Percentiles rank a stretch among this genome's conserved stretches.
These are phyloP conservation scores for Pascua sp. DNA, from an alignment of 1,284 basidiomycete genomes.

Conservation along the genomic window DNA sequence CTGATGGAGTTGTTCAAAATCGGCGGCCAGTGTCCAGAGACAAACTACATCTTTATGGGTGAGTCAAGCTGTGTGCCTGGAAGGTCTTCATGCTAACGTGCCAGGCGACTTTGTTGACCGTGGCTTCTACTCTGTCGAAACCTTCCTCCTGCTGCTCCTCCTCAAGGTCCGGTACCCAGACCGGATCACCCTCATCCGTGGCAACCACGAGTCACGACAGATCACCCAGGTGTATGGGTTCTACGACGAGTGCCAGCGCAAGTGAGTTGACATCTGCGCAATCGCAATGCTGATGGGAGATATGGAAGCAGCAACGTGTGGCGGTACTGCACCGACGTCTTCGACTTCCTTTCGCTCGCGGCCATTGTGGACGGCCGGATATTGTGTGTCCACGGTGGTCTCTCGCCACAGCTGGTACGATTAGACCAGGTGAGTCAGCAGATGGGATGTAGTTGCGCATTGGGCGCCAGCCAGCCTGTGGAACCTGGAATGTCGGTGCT, in stretches of 20 bases:
- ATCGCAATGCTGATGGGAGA: slow-evolving; percentile 7
- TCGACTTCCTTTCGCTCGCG: slow-evolving; percentile 90
- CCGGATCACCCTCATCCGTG: slow-evolving; percentile 92
- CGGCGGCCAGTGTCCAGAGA: slow-evolving; percentile 90
- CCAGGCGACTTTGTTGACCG: slow-evolving; percentile 90
- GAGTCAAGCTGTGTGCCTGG: slow-evolving; percentile 29
- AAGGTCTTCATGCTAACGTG: not conserved
- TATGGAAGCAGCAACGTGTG: slow-evolving; percentile 95
- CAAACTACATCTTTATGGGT: slow-evolving; percentile 99
- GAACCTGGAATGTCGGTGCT: slow-evolving; percentile 1
- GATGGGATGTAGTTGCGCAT: not conserved
- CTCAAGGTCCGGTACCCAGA: slow-evolving; percentile 98
- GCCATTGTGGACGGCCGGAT: slow-evolving; percentile 95
- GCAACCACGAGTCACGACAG: slow-evolving; percentile 98
- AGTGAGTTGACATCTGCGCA: slow-evolving; percentile 45
- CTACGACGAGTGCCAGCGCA: slow-evolving; percentile 96
- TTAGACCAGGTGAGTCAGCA: slow-evolving; percentile 72
- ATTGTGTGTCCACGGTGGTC: slow-evolving; percentile 86
- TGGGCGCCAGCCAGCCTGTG: not conserved
- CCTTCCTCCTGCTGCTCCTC: slow-evolving; percentile 87
- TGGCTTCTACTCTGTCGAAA: slow-evolving; percentile 96
- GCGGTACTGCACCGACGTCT: slow-evolving; percentile 97
- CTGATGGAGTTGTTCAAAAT: slow-evolving; percentile 95
- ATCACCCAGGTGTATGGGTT: slow-evolving; percentile 99
- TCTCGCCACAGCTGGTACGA: slow-evolving; percentile 77